Conservation (phyloP, 1,284 basidiomycete species). For the Cystobasidium sp. region DNA sequence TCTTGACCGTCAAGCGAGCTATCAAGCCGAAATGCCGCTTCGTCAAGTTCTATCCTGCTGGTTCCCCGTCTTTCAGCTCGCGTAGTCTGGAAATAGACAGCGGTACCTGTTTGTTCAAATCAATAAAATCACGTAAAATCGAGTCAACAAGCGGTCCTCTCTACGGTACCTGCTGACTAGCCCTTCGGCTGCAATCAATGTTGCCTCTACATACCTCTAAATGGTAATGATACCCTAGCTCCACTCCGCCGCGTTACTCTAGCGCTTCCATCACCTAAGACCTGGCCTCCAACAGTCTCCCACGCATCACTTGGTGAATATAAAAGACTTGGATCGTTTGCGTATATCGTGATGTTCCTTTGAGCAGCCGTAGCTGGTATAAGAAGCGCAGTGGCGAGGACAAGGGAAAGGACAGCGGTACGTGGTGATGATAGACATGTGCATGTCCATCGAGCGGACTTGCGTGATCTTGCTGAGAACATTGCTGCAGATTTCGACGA, state of each 20-base stretch:
- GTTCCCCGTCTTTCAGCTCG: not conserved
- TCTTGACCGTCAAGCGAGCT: slow-evolving; percentile 2
- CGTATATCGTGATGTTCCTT: slow-evolving; percentile 9
- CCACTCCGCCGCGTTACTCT: slow-evolving; percentile 8
- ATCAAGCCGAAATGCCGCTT: slow-evolving; percentile 18
- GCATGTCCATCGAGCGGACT: no score
- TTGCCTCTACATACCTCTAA: slow-evolving; percentile 19
- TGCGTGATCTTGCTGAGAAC: no score
- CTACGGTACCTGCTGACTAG: no score
- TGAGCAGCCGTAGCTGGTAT: not conserved
- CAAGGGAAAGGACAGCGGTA: not conserved
- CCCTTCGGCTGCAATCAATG: no score
- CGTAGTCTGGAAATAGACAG: slow-evolving; percentile 39
- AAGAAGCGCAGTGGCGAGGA: not conserved
- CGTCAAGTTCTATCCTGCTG: slow-evolving; percentile 28
- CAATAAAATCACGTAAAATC: not conserved
- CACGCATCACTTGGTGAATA: slow-evolving; percentile 24
- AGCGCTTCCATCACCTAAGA: slow-evolving; percentile 17
- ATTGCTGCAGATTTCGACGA: no score
- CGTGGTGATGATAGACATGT: not conserved
- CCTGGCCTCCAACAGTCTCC: not conserved
- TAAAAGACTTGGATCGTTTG: slow-evolving; percentile 10
- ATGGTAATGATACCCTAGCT: slow-evolving; percentile 17
- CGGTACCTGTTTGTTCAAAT: slow-evolving; percentile 13
- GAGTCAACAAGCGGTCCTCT: not conserved